Evolutionary conservation across 306 rosid species (phyloP).

Genomic region (Cicer arietinum): DNA sequence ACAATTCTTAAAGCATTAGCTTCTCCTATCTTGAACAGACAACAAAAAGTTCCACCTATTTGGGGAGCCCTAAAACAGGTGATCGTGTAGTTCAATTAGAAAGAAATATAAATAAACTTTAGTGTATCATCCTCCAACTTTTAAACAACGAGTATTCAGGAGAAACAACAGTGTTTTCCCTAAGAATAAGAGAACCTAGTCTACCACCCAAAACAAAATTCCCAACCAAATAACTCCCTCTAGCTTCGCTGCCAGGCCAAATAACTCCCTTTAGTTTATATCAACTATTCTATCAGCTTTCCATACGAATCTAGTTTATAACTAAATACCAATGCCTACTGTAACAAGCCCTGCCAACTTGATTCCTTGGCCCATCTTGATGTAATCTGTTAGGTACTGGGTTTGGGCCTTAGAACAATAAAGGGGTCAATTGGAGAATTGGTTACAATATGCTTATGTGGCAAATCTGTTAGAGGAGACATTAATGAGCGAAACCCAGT

Average conservation of each 20-base stretch:
- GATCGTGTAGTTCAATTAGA: background rate
- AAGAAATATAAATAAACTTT: background rate
- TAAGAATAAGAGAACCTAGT: background rate
- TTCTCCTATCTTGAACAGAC: background rate
- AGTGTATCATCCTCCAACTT: background rate
- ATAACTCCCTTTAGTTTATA: background rate
- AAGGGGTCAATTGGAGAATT: too few species aligned
- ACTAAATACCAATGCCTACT: background rate
- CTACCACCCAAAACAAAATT: conserved; percentile 7
- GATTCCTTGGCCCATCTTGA: background rate
- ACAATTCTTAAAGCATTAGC: background rate
- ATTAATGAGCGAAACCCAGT: too few species aligned
- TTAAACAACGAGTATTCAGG: background rate
- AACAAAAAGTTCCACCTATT: background rate
- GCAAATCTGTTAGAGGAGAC: too few species aligned
- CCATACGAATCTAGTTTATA: background rate
- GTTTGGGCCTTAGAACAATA: too few species aligned
- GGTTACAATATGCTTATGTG: too few species aligned
- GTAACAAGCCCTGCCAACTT: background rate
- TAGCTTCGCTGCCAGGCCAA: background rate
- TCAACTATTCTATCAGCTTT: background rate
- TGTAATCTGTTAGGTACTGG: background rate
- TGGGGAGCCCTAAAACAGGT: background rate
- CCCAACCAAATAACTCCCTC: background rate
- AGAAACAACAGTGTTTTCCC: background rate